Percentiles rank a stretch among this genome's conserved stretches.
Conservation (phyloP, 805 yeast species). For the Zygoascus flipseniorum region DNA sequence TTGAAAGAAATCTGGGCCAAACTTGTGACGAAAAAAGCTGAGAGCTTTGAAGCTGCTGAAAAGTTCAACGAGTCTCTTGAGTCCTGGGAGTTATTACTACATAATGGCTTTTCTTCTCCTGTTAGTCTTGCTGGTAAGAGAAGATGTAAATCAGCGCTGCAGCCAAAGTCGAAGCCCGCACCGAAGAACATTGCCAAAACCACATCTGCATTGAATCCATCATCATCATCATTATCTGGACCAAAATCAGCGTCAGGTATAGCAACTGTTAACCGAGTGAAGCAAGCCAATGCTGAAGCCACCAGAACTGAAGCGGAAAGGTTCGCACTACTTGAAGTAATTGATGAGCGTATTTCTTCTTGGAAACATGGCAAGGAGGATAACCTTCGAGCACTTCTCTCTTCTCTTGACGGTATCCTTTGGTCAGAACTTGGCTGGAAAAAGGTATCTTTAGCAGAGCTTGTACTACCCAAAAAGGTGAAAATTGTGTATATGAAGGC, state of each 20-base stretch:
- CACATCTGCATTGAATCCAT: constrained; percentile 1
- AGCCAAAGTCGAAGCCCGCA: constrained; percentile 24
- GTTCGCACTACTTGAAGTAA: constrained; percentile 53
- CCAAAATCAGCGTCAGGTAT: constrained; percentile 26
- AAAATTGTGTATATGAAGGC: constrained; percentile 78
- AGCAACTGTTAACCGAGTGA: constrained; percentile 46
- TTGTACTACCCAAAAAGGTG: constrained; percentile 84
- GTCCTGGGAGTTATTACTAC: constrained; percentile 53
- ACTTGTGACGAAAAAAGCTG: constrained; percentile 64
- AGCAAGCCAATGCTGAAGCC: constrained; percentile 38
- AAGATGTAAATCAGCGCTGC: constrained; percentile 58
- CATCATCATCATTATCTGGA: background rate
- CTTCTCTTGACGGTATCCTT: constrained; percentile 58
- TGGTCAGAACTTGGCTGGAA: constrained; percentile 65
- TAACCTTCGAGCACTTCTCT: constrained; percentile 68
- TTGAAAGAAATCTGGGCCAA: constrained; percentile 69
- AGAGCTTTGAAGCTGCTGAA: constrained; percentile 75
- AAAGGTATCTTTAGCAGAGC: constrained; percentile 56
- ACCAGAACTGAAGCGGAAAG: constrained; percentile 48
- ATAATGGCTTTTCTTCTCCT: constrained; percentile 58
- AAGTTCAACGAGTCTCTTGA: constrained; percentile 54
- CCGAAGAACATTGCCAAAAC: constrained; percentile 4
- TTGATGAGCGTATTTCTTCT: constrained; percentile 41
- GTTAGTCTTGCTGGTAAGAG: constrained; percentile 71
- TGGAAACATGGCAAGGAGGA: constrained; percentile 78